Percentiles rank a stretch among this genome's conserved stretches.
These are phyloP conservation scores for Cenchrus americanus DNA, from an alignment of 176 grass and related monocot genomes.

Conservation along the genomic window DNA sequence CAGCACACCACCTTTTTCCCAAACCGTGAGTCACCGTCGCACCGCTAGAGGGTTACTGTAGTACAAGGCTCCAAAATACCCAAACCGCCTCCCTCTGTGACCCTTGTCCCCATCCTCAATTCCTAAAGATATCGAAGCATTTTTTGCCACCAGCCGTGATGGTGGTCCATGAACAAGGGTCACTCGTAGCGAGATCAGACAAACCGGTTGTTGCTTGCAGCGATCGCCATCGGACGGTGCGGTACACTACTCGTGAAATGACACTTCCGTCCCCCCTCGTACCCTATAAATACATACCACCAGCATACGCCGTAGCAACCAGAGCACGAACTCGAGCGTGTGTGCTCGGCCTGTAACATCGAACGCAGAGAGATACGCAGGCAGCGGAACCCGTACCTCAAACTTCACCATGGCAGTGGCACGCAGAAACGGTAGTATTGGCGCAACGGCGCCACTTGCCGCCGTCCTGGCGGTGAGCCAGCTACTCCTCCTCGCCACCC, in stretches of 20 bases:
- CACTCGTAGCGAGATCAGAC: neutral
- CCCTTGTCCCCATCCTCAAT: neutral
- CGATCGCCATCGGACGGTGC: slow-evolving; percentile 3
- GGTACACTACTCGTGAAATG: neutral
- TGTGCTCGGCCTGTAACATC: neutral
- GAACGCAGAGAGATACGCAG: too few species aligned
- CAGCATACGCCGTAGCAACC: neutral
- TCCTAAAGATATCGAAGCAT: neutral
- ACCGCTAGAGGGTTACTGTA: neutral
- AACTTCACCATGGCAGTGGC: neutral
- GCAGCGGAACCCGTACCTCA: neutral
- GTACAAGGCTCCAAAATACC: neutral
- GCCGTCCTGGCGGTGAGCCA: neutral
- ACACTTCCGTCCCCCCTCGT: neutral
- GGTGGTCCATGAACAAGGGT: neutral
- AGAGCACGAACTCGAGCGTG: neutral
- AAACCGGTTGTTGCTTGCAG: neutral
- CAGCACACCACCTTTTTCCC: neutral
- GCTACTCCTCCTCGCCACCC: slow-evolving; percentile 8
- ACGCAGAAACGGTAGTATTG: neutral
- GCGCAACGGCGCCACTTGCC: neutral
- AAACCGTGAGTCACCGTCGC: neutral
- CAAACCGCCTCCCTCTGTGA: neutral
- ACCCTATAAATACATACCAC: slow-evolving; percentile 23
- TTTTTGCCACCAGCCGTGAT: neutral